phyloP scores from a whole-genome alignment of 1,284 basidiomycete species.

The Entoloma clypeatum region DNA sequence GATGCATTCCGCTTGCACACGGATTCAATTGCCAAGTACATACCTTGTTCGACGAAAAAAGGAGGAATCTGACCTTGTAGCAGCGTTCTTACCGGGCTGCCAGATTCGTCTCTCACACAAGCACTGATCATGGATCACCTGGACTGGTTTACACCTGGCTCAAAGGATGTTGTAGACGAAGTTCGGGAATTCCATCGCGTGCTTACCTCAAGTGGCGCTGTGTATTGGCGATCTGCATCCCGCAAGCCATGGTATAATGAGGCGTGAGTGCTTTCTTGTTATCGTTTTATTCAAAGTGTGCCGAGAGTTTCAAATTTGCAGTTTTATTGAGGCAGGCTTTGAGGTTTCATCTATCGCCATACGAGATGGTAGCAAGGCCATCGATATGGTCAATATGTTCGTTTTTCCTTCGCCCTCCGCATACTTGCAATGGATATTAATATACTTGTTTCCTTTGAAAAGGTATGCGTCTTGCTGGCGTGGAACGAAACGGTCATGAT shows the following conservation, averaged over 20 bases:
- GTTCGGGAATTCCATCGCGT: slow-evolving; percentile 60
- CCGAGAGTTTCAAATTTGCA: slow-evolving; percentile 5
- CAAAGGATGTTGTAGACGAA: slow-evolving; percentile 59
- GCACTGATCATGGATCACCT: slow-evolving; percentile 81
- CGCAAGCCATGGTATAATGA: slow-evolving; percentile 74
- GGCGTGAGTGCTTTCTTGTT: slow-evolving; percentile 34
- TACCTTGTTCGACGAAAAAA: slow-evolving; percentile 5
- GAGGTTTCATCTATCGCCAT: slow-evolving; percentile 26
- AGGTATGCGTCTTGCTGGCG: slow-evolving; percentile 32
- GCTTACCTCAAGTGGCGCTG: slow-evolving; percentile 57
- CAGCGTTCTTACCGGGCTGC: slow-evolving; percentile 59
- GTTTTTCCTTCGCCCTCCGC: slow-evolving; percentile 8
- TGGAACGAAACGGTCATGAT: slow-evolving; percentile 19
- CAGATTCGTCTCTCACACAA: slow-evolving; percentile 52
- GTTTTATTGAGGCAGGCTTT: slow-evolving; percentile 28
- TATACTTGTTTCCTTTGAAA: neutral
- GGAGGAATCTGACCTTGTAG: slow-evolving; percentile 11
- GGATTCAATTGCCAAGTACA: slow-evolving; percentile 73
- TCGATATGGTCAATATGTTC: slow-evolving; percentile 34
- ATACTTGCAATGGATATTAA: no score
- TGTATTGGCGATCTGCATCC: slow-evolving; percentile 72
- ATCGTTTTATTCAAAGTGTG: neutral
- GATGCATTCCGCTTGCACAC: slow-evolving; percentile 77
- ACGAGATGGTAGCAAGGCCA: slow-evolving; percentile 24
- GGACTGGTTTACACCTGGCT: slow-evolving; percentile 69